Percentiles rank a stretch among this genome's conserved stretches.
These are phyloP conservation scores for Oryza brachyantha DNA, from an alignment of 176 grass and related monocot genomes.

Conservation along the genomic window DNA sequence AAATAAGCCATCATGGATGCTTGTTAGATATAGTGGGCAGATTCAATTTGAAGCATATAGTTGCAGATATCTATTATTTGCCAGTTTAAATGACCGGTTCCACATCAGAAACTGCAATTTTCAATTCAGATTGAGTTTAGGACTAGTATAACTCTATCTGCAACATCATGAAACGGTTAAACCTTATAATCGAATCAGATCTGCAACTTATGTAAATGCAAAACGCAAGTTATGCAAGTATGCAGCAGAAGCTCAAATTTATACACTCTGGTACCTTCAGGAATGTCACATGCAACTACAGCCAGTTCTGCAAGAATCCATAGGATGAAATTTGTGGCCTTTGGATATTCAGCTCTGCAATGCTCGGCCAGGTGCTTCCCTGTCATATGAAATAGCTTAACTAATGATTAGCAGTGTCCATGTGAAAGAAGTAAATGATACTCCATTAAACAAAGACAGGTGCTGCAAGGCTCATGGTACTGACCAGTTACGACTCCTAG, in stretches of 20 bases:
- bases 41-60: not conserved
- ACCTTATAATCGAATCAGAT: not conserved
- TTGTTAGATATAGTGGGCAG: slow-evolving; percentile 19
- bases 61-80: not conserved
- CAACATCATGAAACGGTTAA: not conserved
- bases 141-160: slow-evolving; percentile 11
- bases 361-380: slow-evolving; percentile 98
- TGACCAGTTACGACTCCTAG: slow-evolving; percentile 93
- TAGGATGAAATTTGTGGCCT: slow-evolving; percentile 77
- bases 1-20: not conserved
- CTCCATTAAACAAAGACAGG: slow-evolving; percentile 19
- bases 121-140: not conserved
- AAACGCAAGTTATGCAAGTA: not conserved
- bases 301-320: slow-evolving; percentile 98
- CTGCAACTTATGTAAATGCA: not conserved
- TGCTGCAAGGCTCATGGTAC: slow-evolving; percentile 9
- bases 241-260: not conserved
- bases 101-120: not conserved
- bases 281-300: slow-evolving; percentile 96
- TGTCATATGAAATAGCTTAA: slow-evolving; percentile 34
- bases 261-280: slow-evolving; percentile 67
- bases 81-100: not conserved
- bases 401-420: slow-evolving; percentile 14
- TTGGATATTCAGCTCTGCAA: slow-evolving; percentile 90
- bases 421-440: not conserved